phyloP scores from a whole-genome alignment of 768 basidiomycete species.

The Calvatia gigantea region DNA sequence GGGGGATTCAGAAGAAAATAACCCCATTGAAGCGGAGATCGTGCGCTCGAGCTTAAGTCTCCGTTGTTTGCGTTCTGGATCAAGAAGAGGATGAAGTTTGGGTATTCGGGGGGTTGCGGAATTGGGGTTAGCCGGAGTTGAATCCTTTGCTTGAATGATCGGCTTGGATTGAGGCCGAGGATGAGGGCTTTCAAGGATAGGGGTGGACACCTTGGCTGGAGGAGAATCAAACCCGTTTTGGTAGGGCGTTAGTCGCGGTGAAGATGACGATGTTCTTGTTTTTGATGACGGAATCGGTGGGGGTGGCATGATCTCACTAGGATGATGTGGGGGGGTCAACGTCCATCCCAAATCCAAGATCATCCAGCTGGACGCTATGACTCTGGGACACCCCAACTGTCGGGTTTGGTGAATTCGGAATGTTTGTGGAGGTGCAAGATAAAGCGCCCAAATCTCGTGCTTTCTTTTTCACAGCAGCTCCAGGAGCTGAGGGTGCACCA shows the following conservation, averaged over 20 bases:
- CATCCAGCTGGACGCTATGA: not conserved
- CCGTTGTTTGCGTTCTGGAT: conserved; percentile 6
- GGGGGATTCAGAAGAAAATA: not conserved
- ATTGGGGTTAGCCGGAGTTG: conserved; percentile 10
- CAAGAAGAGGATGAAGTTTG: conserved; percentile 10
- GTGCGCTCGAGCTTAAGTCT: conserved; percentile 10
- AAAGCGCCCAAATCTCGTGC: not conserved
- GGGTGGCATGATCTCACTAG: conserved; percentile 14
- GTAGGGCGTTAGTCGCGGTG: not conserved
- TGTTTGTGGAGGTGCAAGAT: not conserved
- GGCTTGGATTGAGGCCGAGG: not conserved
- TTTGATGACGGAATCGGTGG: conserved; percentile 15
- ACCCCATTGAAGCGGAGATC: conserved; percentile 3
- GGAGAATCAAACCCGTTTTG: not conserved
- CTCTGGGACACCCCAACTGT: not conserved
- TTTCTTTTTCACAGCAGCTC: conserved; percentile 3
- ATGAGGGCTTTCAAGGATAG: conserved; percentile 8
- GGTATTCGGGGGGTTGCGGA: conserved; percentile 10
- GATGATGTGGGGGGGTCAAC: not conserved
- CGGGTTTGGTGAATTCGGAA: not conserved
- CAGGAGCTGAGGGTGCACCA: not conserved
- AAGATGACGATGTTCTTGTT: not conserved
- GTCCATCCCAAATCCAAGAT: conserved; percentile 1
- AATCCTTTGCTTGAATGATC: not conserved
- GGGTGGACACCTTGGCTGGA: conserved; percentile 14